phyloP scores from a whole-genome alignment of 129 eudicot genomes.

The Deinandra increscens region DNA sequence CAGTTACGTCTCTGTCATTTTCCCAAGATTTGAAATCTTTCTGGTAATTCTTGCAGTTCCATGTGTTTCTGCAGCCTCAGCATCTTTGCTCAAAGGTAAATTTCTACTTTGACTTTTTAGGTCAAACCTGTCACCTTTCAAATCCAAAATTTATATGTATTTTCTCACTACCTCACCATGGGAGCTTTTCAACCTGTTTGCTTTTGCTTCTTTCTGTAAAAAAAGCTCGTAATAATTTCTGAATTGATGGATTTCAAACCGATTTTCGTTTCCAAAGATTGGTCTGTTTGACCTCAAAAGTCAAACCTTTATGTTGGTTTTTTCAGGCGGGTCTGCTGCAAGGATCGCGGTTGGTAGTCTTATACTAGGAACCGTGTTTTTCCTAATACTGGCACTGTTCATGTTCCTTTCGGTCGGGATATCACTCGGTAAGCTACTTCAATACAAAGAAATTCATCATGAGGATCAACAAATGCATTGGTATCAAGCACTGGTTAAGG shows the following conservation, averaged over 20 bases:
- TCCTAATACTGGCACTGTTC: constrained; percentile 50
- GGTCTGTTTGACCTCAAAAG: constrained; percentile 15
- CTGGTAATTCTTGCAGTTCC: constrained; percentile 85
- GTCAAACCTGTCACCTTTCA: constrained; percentile 22
- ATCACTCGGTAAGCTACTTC: constrained; percentile 80
- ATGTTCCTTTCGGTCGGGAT: constrained; percentile 78
- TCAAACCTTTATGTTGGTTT: constrained; percentile 4
- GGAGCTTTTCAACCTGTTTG: background rate
- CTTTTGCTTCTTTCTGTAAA: background rate
- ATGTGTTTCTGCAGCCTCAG: constrained; percentile 77
- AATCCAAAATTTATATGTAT: background rate
- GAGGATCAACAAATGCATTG: constrained; percentile 73
- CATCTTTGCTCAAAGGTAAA: constrained; percentile 69
- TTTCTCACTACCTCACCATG: background rate
- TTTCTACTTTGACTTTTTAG: constrained; percentile 16
- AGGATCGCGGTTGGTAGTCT: constrained; percentile 58
- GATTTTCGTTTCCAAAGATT: background rate
- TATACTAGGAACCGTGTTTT: constrained; percentile 49
- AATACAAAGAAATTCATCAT: constrained; percentile 86
- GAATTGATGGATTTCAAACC: background rate
- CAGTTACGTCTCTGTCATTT: constrained; percentile 57
- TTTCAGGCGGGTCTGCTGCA: constrained; percentile 62
- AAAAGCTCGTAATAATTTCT: background rate
- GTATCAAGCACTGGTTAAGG: constrained; percentile 79
- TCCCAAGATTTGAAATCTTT: constrained; percentile 84